Base-by-base conservation (phyloP, 176 grass and related monocot genomes). In the Zoysia pacifica region DNA sequence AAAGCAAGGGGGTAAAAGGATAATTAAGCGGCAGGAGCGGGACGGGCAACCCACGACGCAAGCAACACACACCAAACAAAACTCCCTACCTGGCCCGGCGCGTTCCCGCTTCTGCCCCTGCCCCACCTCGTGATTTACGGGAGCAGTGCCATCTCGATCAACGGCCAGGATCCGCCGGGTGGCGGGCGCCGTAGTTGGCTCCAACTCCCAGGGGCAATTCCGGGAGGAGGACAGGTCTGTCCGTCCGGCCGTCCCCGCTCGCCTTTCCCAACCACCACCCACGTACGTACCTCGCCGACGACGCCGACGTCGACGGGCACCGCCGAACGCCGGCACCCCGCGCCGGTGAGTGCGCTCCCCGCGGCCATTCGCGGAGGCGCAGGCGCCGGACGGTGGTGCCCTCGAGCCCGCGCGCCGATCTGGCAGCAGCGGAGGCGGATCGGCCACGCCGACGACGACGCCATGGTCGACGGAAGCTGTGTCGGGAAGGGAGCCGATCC, bases 1-100 rank as follows among this genome's bases (percentile, higher is more conserved):
- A 56, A 7, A 7, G 18, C 1, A 9, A 6, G 18, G 18, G 18
- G 18, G 18, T 7, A 58, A 58, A 28, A 19, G 55, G 18, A 58
- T 58, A 58, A 58, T 28, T 28, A 28, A 28, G 28, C 28, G 28
- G 18, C 16, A 58, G 16, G 28, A 16, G 54, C 55, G 55, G 6
- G 44, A 45, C 28, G 28, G 58, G 79, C 67, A 43, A 71, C 37
- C 64, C 37, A 73, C 74, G 5, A 40, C 56, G 67, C 73, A 83
- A 72, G 74, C 79, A 87, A 72, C 35, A 42, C 58, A 59, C 50
- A 76, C 62, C 75, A 51, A 78, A 51, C 28, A 78, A 65, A 78
- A 50, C 63, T 58, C 52, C 64, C 77, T 45, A 68, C 64, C 77
- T 69, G 76, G 76, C 48, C 47, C 37, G 1, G 28, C 15, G 9